These are phyloP conservation scores for Plasmodium coatneyi DNA, from an alignment of 169 alveolate genomes.

Conservation along the genomic window DNA sequence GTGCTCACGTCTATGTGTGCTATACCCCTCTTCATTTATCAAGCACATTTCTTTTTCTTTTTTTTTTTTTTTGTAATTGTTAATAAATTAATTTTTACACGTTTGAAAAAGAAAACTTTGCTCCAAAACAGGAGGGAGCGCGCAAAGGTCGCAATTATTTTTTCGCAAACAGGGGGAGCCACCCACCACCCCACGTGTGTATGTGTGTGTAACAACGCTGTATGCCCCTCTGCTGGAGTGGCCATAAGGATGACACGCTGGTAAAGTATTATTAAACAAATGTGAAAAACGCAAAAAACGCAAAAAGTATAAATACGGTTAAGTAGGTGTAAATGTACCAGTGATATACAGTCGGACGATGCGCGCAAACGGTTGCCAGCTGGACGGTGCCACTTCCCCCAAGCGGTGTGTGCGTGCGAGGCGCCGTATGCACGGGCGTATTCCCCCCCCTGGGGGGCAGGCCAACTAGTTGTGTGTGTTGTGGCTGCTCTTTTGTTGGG, in stretches of 20 bases:
- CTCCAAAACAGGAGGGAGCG: not conserved
- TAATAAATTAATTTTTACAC: not conserved
- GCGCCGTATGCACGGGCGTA: not conserved
- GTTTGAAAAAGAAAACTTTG: not conserved
- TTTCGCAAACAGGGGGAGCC: not conserved
- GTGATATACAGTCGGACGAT: not conserved
- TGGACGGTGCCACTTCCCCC: not conserved
- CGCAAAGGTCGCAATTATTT: not conserved
- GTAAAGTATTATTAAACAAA: not conserved
- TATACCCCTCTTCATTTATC: not conserved
- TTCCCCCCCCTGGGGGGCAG: not conserved
- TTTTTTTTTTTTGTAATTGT: not conserved
- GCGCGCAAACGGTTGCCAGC: not conserved
- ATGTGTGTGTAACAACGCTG: not conserved
- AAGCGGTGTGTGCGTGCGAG: not conserved
- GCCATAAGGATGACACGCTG: not conserved
- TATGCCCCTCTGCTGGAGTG: not conserved
- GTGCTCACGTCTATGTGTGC: not conserved
- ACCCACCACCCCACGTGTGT: not conserved
- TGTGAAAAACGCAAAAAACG: too few species aligned
- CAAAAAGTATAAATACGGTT: not conserved
- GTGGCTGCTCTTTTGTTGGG: too few species aligned
- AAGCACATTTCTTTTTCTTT: not conserved
- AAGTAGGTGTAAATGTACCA: not conserved
- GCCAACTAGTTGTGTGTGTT: not conserved